A percentile compares a stretch with the other conserved stretches of the same genome.
phyloP scores from a whole-genome alignment of 495 filamentous ascomycete species.

The Cercophora newfieldiana region DNA sequence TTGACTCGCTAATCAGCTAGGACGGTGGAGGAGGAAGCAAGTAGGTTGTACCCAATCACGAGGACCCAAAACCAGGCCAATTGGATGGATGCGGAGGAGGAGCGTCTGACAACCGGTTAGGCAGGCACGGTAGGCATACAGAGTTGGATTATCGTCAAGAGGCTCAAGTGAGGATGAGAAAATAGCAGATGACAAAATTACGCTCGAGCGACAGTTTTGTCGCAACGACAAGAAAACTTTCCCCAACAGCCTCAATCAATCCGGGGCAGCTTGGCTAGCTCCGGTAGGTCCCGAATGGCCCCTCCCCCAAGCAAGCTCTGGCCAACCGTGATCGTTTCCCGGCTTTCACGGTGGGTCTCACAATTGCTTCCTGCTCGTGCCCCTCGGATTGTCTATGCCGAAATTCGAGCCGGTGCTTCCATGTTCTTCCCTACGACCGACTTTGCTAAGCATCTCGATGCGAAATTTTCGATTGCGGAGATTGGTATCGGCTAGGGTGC shows the following conservation, averaged over 20 bases:
- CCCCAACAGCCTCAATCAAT: constrained; percentile 15
- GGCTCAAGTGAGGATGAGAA: not conserved
- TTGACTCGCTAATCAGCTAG: constrained; percentile 14
- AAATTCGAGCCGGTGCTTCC: not conserved
- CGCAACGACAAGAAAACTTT: constrained; percentile 15
- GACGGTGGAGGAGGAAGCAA: not conserved
- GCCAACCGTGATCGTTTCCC: not conserved
- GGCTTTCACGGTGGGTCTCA: not conserved
- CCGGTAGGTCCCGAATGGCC: constrained; percentile 1
- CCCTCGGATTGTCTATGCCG: not conserved
- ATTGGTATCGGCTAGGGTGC: not conserved
- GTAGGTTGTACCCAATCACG: not conserved
- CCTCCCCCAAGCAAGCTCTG: not conserved
- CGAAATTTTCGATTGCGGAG: not conserved
- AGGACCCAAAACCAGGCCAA: not conserved
- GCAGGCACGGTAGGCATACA: not conserved
- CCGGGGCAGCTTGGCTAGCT: not conserved
- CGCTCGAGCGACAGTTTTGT: constrained; percentile 15
- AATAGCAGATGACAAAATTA: constrained; percentile 6
- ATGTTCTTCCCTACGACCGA: not conserved
- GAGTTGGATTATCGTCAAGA: constrained; percentile 2
- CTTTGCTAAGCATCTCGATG: not conserved
- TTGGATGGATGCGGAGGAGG: not conserved
- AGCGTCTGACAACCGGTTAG: not conserved
- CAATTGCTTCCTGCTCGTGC: not conserved